Evolutionary conservation across 768 basidiomycete species (phyloP), one percentile per base, ranked within the genome.

Genomic region (Baorangia bicolor): DNA sequence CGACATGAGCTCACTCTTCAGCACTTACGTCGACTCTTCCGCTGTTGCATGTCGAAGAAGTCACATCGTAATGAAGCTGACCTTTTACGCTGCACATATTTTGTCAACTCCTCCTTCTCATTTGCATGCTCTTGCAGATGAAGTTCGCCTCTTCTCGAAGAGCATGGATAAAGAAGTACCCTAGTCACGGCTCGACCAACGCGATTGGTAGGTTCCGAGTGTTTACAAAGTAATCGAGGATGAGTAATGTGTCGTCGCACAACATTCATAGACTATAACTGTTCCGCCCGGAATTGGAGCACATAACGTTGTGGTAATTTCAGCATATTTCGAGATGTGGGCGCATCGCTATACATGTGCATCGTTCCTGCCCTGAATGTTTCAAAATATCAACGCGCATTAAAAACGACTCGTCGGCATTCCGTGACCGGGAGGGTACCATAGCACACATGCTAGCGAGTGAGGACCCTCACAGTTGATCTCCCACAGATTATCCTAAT

Each of bases 61-160:
- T 48, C 81, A 80, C 61, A 69, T 82, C 46, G 67, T 75, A 10
- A 82, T 82, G 60, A 92, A 90, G 71, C 60, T 91, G 25, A 68
- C 76, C 14, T 92, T 87, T 71, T 92, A 92, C 59, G 82, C 82
- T 5, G 87, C 85, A 8, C 81, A 86, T 60, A 66, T 85, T 8
- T 55, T 81, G 21, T 75, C 80, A 1, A 78, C 75, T n/a, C 80
- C 86, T 1, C 61, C 74, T 39, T 58, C 61, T 4, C 63, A 77
- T 41, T 64, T 87, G 42, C 67, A 65, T 45, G 63, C 65, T 10
- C 66, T 85, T 34, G 70, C 78, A 10, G 73, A 78, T 31, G 81
- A 87, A 55, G 53, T 74, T 4, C 16, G 53, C 27, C 68, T 70
- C 34, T 64, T 64, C 16, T 70, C 70, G 11, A 60, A 64, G 47